A percentile compares a stretch with the other conserved stretches of the same genome.
Conservation (phyloP, 108 stramenopile genomes). For the Chaetoceros muelleri region DNA sequence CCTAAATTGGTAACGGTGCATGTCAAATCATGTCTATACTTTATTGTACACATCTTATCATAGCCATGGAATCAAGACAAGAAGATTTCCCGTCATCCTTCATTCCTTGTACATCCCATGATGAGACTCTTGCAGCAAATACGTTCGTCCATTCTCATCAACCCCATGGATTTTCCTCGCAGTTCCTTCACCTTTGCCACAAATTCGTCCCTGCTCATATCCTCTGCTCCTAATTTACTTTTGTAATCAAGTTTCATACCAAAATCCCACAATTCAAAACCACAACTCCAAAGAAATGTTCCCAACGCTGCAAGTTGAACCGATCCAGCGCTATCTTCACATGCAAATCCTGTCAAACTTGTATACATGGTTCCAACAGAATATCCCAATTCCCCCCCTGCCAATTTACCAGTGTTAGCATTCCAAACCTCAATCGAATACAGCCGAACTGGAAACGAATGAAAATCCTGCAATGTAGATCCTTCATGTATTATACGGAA, state of each 20-base stretch:
- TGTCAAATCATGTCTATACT: too few relatives aligned
- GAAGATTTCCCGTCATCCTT: background rate
- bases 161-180: background rate
- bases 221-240: constrained; percentile 34
- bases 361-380: constrained; percentile 73
- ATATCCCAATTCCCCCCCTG: constrained; percentile 78
- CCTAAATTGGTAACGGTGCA: too few relatives aligned
- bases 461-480: constrained; percentile 11
- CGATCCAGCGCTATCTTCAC: constrained; percentile 56
- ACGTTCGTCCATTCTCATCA: background rate
- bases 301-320: constrained; percentile 69
- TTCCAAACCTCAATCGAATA: constrained; percentile 77
- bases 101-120: background rate
- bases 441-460: constrained; percentile 40
- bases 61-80: too few relatives aligned
- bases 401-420: constrained; percentile 38
- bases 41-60: too few relatives aligned
- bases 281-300: constrained; percentile 26
- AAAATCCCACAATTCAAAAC: constrained; percentile 72
- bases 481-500: constrained; percentile 31
- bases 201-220: constrained; percentile 50
- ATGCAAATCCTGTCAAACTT: constrained; percentile 69
- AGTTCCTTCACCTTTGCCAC: constrained; percentile 32
- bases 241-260: constrained; percentile 81
- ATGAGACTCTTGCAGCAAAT: background rate